Evolutionary conservation across 78 protist species (phyloP).

Genomic region (Chrysochromulina tobinii): DNA sequence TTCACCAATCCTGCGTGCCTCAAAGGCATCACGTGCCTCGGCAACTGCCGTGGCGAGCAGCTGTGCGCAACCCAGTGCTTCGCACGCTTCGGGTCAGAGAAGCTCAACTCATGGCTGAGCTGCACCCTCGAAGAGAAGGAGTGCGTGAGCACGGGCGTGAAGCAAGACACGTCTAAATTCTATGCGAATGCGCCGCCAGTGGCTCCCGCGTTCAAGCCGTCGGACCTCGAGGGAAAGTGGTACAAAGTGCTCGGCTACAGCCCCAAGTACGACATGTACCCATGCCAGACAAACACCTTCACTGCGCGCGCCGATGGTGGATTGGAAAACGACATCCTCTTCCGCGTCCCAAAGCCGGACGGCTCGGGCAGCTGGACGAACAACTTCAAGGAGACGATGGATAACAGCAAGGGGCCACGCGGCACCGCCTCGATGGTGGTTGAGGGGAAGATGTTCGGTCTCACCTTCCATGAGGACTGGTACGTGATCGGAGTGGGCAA

Average conservation of each 20-base stretch:
- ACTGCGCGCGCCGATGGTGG: background rate
- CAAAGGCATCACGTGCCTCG: conserved; percentile 16
- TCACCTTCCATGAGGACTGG: conserved; percentile 12
- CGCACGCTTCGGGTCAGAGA: background rate
- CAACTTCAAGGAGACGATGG: background rate
- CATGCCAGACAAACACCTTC: background rate
- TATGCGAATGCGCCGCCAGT: background rate
- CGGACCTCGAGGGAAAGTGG: conserved; percentile 1
- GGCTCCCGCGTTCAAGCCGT: background rate
- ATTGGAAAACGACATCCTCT: background rate
- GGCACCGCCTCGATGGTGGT: background rate
- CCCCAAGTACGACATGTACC: background rate
- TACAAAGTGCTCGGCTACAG: conserved; percentile 13
- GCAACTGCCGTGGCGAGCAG: conserved; percentile 27
- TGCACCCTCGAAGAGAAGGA: background rate
- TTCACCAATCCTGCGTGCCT: background rate
- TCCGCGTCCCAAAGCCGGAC: background rate
- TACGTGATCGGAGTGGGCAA: background rate
- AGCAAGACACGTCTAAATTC: background rate
- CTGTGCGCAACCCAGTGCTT: conserved; percentile 28
- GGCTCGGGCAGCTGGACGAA: background rate
- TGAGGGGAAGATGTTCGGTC: conserved; percentile 22
- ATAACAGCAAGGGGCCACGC: background rate
- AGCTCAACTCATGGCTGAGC: background rate
- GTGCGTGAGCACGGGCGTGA: conserved; percentile 5